Evolutionary conservation across 2,329 filamentous ascomycete species (phyloP), one percentile per base, ranked within the genome.

Genomic region (Colletotrichum lentis): DNA sequence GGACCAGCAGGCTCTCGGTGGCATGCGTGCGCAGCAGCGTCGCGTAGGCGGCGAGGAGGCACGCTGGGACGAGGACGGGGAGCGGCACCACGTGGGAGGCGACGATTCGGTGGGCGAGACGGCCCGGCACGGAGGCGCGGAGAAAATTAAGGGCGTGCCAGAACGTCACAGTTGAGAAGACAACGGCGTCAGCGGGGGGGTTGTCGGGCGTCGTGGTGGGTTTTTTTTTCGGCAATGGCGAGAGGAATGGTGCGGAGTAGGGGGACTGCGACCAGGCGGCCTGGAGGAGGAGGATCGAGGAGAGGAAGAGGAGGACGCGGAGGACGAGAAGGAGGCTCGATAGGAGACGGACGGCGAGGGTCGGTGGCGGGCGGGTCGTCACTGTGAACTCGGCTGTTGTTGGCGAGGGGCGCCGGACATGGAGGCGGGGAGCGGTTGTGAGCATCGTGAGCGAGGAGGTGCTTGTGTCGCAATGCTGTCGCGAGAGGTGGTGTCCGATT

Each of bases 321-420:
- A 81, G 58, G 64, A 82, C 72, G 67, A 83, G 74, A 44, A 85
- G 78, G 52, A 84, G 71, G 52, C 77, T 69, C 58, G 84, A 77
- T 22, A 85, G 75, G 41, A 85, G 71, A 47, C 82, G 84, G 7
- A 85, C 79, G 2, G 84, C 73, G 18, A 85, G 69, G 0, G 85
- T 85, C 4, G 80, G 76, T 0, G 81, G 80, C 0, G 91, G 88
- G 52, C 89, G 88, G 66, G 94, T 97, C 43, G 94, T 96, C 64
- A 97, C 92, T 37, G 91, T 96, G 84, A 95, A 98, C 72, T 92
- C 91, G 76, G 92, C 90, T n/a, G 96, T 97, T 3, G 94, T 96
- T 54, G 93, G 90, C 27, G 96, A 94, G 57, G 92, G 91, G 24
- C 88, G 86, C 71, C 88, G 85, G 69, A 86, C 85, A 73, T 82